Conservation (phyloP, 2,329 filamentous ascomycete species). For the Hymenoscyphus linearis region DNA sequence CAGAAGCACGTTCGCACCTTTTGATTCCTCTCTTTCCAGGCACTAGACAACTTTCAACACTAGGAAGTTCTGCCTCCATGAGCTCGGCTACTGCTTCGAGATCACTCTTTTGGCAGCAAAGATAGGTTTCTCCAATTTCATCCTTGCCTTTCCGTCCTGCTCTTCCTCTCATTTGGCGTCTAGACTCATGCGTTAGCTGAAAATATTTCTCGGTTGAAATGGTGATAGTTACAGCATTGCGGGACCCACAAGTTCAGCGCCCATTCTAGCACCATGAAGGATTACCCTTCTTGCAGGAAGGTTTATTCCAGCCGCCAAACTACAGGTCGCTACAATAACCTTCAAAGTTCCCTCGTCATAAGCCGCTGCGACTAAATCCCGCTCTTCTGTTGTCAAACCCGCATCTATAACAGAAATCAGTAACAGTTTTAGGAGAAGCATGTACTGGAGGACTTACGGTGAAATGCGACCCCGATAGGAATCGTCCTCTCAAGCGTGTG, state of each 20-base stretch:
- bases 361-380: slow-evolving; percentile 64
- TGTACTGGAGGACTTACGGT: slow-evolving; percentile 44
- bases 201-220: background rate
- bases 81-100: slow-evolving; percentile 65
- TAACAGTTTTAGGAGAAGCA: background rate
- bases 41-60: slow-evolving; percentile 62
- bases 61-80: slow-evolving; percentile 67
- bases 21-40: slow-evolving; percentile 64
- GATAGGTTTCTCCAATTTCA: slow-evolving; percentile 69
- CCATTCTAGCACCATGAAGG: slow-evolving; percentile 70
- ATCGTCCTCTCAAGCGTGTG: slow-evolving; percentile 59
- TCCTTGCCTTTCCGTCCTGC: slow-evolving; percentile 76
- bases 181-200: slow-evolving; percentile 32
- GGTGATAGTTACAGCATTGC: slow-evolving; percentile 55
- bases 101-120: slow-evolving; percentile 66
- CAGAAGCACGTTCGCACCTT: slow-evolving; percentile 39
- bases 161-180: slow-evolving; percentile 72
- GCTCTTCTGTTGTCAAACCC: slow-evolving; percentile 68
- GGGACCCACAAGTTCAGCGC: slow-evolving; percentile 68
- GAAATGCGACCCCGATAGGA: slow-evolving; percentile 65
- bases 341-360: slow-evolving; percentile 65
- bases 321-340: slow-evolving; percentile 72
- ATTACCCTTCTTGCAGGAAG: slow-evolving; percentile 69
- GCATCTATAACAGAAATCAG: slow-evolving; percentile 38
- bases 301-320: slow-evolving; percentile 79